Evolutionary conservation across 2,329 filamentous ascomycete species (phyloP).

Genomic region (Fusarium sacchari): DNA sequence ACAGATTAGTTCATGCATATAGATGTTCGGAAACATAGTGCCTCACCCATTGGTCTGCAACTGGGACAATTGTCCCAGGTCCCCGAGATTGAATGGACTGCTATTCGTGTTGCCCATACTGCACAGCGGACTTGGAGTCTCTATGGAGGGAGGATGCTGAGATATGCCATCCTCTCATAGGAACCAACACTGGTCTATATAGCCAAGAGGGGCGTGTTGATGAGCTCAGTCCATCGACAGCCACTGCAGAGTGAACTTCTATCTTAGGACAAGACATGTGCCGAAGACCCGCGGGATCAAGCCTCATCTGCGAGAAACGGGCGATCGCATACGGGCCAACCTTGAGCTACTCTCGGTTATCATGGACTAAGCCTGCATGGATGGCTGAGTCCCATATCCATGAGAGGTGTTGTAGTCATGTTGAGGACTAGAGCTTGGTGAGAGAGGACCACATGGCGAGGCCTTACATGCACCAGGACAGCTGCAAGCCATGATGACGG

Average conservation of each 20-base stretch:
- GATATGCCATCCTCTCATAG: neutral
- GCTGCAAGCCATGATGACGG: constrained; percentile 29
- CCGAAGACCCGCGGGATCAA: constrained; percentile 26
- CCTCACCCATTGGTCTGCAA: constrained; percentile 39
- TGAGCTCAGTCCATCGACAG: constrained; percentile 6
- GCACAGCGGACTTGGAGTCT: neutral
- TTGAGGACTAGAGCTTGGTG: constrained; percentile 1
- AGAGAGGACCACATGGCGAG: constrained; percentile 26
- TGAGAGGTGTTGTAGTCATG: constrained; percentile 11
- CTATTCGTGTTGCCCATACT: constrained; percentile 39
- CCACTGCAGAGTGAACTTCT: constrained; percentile 4
- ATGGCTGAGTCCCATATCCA: neutral
- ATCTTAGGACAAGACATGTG: constrained; percentile 10
- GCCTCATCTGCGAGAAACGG: constrained; percentile 9
- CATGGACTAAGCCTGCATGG: constrained; percentile 3
- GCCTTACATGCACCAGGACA: constrained; percentile 21
- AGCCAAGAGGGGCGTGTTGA: constrained; percentile 1
- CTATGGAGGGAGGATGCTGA: neutral
- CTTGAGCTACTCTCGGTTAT: constrained; percentile 5
- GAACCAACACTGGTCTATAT: constrained; percentile 31
- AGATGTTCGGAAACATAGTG: neutral
- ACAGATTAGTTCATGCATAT: constrained; percentile 6
- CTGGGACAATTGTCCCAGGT: constrained; percentile 33
- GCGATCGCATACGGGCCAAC: constrained; percentile 4
- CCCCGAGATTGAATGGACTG: constrained; percentile 21